A percentile compares a stretch with the other conserved stretches of the same genome.
Evolutionary conservation across 2,329 filamentous ascomycete species (phyloP).

Genomic region (Cordyceps pruinosa): DNA sequence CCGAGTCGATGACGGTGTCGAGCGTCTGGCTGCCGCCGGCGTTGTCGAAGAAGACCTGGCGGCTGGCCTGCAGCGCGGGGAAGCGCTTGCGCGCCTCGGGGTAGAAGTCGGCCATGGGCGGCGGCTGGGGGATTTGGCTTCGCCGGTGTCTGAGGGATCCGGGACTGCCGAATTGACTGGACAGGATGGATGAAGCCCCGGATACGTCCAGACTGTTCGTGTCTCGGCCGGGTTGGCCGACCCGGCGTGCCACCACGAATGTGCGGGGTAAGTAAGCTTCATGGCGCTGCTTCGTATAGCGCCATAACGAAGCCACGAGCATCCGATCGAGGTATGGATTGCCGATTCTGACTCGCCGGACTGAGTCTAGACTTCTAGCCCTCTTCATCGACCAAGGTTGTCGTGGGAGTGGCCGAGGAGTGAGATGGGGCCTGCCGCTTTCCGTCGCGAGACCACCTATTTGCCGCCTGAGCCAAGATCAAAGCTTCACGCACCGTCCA

Average conservation of each 20-base stretch:
- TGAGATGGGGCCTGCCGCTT: too few species aligned
- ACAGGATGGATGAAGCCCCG: not conserved
- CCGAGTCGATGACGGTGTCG: conserved; percentile 57
- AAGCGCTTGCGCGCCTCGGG: conserved; percentile 34
- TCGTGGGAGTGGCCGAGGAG: too few species aligned
- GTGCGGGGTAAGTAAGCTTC: not conserved
- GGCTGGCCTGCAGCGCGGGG: conserved; percentile 53
- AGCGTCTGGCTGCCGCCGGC: conserved; percentile 69
- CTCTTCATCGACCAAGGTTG: not conserved
- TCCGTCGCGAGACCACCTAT: too few species aligned
- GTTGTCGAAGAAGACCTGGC: conserved; percentile 71
- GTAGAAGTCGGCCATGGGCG: conserved; percentile 8
- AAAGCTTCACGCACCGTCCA: too few species aligned
- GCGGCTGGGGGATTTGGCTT: not conserved
- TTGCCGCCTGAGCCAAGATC: too few species aligned
- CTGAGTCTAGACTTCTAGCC: not conserved
- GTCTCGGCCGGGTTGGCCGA: not conserved
- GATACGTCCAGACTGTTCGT: not conserved
- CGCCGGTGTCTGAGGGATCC: too few species aligned
- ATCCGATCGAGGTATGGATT: not conserved
- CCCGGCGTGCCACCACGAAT: not conserved
- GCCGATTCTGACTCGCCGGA: not conserved
- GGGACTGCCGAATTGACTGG: not conserved
- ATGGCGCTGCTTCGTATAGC: not conserved
- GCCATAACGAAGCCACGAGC: not conserved